Percentiles rank a stretch among this genome's conserved stretches.
phyloP scores from a whole-genome alignment of 805 yeast species.

The Kodamaea neixiangensis region DNA sequence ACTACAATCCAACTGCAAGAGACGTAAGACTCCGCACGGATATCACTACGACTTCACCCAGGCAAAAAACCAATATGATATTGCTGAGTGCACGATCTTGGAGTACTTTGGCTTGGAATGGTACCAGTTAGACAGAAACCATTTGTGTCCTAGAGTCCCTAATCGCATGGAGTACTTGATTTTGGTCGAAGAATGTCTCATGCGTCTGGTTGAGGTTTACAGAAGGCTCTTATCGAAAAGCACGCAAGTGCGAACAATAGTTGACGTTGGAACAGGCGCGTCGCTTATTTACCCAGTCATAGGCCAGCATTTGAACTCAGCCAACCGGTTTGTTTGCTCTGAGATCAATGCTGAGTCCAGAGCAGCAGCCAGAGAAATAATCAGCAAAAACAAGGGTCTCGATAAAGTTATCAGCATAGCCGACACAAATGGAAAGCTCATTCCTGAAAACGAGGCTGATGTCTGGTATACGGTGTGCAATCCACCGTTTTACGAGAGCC shows the following conservation, averaged over 20 bases:
- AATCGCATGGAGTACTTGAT: slow-evolving; percentile 20
- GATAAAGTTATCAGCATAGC: background rate
- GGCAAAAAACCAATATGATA: slow-evolving; percentile 17
- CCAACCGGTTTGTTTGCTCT: slow-evolving; percentile 15
- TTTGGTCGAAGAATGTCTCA: slow-evolving; percentile 16
- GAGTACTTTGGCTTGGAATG: slow-evolving; percentile 14
- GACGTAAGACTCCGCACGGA: slow-evolving; percentile 5
- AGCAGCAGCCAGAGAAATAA: slow-evolving; percentile 11
- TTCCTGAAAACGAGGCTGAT: slow-evolving; percentile 3
- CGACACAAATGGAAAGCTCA: background rate
- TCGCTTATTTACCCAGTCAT: slow-evolving; percentile 20
- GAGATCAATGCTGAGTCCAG: slow-evolving; percentile 18
- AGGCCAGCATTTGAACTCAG: slow-evolving; percentile 9
- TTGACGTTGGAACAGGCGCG: slow-evolving; percentile 26
- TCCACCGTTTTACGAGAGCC: slow-evolving; percentile 22
- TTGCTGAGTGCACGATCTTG: slow-evolving; percentile 17
- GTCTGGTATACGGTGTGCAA: slow-evolving; percentile 20
- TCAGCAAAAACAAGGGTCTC: slow-evolving; percentile 1
- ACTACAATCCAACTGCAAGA: slow-evolving; percentile 8
- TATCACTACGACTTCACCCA: slow-evolving; percentile 15
- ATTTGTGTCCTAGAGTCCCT: slow-evolving; percentile 22
- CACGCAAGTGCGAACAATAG: background rate
- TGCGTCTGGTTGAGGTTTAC: slow-evolving; percentile 11
- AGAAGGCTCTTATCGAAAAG: background rate
- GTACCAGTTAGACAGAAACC: slow-evolving; percentile 14